Conservation (phyloP, 2,329 filamentous ascomycete species). For the Apiospora sp. region DNA sequence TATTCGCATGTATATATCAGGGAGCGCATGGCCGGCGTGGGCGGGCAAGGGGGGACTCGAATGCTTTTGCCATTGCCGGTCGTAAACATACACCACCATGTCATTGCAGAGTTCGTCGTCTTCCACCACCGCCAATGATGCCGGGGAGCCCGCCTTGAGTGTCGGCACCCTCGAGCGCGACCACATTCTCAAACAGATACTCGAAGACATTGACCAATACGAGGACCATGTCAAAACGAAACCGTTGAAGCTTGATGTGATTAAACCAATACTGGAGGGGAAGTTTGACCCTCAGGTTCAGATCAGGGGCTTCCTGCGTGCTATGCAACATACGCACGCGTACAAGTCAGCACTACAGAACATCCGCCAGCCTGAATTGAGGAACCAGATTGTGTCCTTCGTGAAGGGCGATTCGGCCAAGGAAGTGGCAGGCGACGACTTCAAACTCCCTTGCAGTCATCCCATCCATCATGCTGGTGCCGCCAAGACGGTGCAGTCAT, state of each 20-base stretch:
- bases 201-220: neutral
- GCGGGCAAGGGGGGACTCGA: neutral
- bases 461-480: neutral
- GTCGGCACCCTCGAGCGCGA: neutral
- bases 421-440: neutral
- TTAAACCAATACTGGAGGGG: neutral
- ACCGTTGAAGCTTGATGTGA: neutral
- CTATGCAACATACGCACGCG: neutral
- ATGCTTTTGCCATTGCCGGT: neutral
- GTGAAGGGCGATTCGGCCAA: neutral
- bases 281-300: neutral
- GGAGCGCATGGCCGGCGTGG: neutral
- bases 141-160: neutral
- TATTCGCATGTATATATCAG: neutral
- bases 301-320: slow-evolving; percentile 15
- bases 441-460: neutral
- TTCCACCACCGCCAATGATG: neutral
- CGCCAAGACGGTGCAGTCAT: neutral
- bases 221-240: neutral
- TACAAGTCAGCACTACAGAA: neutral
- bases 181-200: neutral
- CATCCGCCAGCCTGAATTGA: neutral
- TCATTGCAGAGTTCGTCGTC: neutral
- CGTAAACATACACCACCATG: neutral
- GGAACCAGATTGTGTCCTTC: neutral